Evolutionary conservation across 345 rosid genomes (phyloP), one percentile per base, ranked within the genome.

Genomic region (Erodium maritimum): DNA sequence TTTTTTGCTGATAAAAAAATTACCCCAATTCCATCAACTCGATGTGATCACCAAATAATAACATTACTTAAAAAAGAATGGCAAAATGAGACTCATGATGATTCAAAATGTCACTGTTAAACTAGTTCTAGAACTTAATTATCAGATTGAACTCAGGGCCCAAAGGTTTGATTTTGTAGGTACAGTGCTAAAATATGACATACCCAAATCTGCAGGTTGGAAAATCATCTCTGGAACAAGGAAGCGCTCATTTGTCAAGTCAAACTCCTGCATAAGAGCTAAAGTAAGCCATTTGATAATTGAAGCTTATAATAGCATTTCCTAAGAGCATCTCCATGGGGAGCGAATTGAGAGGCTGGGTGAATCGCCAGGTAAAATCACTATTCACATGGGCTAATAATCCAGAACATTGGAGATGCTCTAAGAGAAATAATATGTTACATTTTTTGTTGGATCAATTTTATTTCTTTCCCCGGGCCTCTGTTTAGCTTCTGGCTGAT

Each of bases 151-250:
- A 4, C n/a, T 29, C 37, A 29, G 37, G 37, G 37, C 37, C 37
- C 37, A n/a, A 42, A 14, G 17, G 48, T 42, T 12, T 42, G 12
- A 12, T 11, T 42, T 42, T 42, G 48, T 10, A 42, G 48, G 8
- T 42, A 7, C 12, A 29, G 48, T 10, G 21, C 19, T 51, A 51
- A n/a, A n/a, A 51, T 51, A 54, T 10, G 58, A 53, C 53, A 67
- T 65, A 91, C 98, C 96, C 79, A 88, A 77, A 84, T 91, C 96
- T 16, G 88, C 82, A 63, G 98, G 98, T 22, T 86, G 90, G 78
- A 91, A 91, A 61, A 91, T 73, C 80, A 88, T 88, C 79, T 91
- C 96, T 4, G 98, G 96, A 52, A 88, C 98, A 69, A 91, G 87
- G 66, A 91, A 91, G 16, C 95, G 83, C 64, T 91, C 98, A 66